Percentiles rank a stretch among this genome's conserved stretches.
These are phyloP conservation scores for Cercospora sojina DNA, from an alignment of 2,329 filamentous ascomycete species.

Conservation along the genomic window DNA sequence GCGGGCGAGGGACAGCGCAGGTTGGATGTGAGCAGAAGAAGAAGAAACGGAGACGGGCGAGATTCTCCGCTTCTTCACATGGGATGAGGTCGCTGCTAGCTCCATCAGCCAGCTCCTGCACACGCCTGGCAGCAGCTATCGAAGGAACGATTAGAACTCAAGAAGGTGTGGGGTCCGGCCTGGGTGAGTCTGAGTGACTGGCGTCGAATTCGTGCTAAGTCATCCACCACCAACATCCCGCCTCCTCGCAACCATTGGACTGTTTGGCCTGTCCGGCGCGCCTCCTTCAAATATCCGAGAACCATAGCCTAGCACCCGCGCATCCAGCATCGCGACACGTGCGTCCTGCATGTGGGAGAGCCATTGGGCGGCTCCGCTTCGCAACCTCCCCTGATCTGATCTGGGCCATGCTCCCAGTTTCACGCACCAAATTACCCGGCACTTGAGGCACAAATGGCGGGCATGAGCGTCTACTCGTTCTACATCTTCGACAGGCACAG, in stretches of 20 bases:
- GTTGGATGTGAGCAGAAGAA: constrained; percentile 1
- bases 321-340: constrained; percentile 1
- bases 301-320: background rate
- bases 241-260: background rate
- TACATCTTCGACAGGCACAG: constrained; percentile 99
- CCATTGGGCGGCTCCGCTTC: background rate
- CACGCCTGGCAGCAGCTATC: background rate
- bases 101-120: constrained; percentile 10
- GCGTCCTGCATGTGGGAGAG: background rate
- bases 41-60: constrained; percentile 4
- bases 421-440: constrained; percentile 1
- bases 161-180: background rate
- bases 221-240: background rate
- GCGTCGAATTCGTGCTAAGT: background rate
- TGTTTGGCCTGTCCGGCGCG: background rate
- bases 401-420: constrained; percentile 7
- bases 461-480: constrained; percentile 93
- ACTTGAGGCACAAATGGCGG: constrained; percentile 14
- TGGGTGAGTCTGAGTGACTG: background rate
- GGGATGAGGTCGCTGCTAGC: constrained; percentile 7
- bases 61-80: constrained; percentile 3
- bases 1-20: background rate
- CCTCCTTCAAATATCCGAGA: constrained; percentile 1
- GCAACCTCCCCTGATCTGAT: background rate
- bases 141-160: background rate